Base-by-base conservation (phyloP, 2,329 filamentous ascomycete species). In the Exophiala viscosa region DNA sequence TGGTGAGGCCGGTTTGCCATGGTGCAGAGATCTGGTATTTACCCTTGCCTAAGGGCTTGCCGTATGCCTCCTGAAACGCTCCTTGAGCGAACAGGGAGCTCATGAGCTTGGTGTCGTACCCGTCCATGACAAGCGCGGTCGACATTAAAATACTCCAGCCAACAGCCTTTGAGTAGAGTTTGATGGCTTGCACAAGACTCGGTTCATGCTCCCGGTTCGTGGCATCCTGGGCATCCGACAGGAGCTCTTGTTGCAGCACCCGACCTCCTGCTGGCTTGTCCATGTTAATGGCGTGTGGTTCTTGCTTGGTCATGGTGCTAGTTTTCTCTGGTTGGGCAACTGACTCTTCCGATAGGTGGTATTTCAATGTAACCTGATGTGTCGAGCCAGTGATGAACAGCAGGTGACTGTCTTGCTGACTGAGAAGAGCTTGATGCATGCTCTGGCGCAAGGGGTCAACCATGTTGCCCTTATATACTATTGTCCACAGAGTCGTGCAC, bases 121-220 rank as follows among this genome's bases (percentile, higher is more conserved):
- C 90, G 69, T 95, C 90, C 90, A 95, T 95, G 64, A 83, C 83
- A 64, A 95, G 93, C 66, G 87, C 90, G 0, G 88, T 91, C 14
- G 87, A 91, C 69, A 96, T 91, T 52, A 95, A 74, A 46, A 95
- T 65, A 62, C 85, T 89, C 88, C 89, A 96, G 17, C 74, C 79
- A 53, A 95, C 84, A 15, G 90, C 90, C 74, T 95, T 92, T 53
- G 89, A 90, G 66, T 96, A 96, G 23, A 93, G 77, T 65, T 77
- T 83, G 67, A 95, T 77, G 57, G 88, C 89, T 73, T 95, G 82
- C 66, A 80, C 65, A 51, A 95, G 74, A 36, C 79, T 86, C 85
- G 89, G 88, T 9, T 74, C 77, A 60, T 83, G 84, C 49, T 75
- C 73, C 55, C 73, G 72, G 28, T 70, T 66, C 3, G 70, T 67